phyloP scores from a whole-genome alignment of 2,329 filamentous ascomycete species.

The Fusarium tanahbumbuense region DNA sequence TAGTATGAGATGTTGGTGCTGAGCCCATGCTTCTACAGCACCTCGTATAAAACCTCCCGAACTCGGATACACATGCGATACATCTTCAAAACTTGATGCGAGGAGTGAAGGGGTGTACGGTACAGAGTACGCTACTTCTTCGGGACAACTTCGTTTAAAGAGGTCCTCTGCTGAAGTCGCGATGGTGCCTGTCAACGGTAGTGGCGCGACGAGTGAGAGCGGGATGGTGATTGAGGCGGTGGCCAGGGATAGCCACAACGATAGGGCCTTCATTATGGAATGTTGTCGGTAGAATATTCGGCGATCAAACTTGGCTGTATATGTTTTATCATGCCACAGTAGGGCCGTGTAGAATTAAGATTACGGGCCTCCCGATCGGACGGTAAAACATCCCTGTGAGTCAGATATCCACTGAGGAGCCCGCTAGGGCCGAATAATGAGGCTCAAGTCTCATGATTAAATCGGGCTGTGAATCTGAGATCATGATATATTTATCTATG shows the following conservation, averaged over 20 bases:
- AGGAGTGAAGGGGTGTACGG: conserved; percentile 45
- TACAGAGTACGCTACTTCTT: conserved; percentile 44
- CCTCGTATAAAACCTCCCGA: conserved; percentile 58
- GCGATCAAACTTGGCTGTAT: background rate
- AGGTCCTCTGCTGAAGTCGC: conserved; percentile 48
- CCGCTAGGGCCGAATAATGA: background rate
- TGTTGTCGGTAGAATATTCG: conserved; percentile 8
- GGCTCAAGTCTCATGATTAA: conserved; percentile 9
- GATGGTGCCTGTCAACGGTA: conserved; percentile 36
- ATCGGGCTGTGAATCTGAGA: background rate
- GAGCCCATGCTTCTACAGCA: conserved; percentile 60
- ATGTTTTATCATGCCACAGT: background rate
- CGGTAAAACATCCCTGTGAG: conserved; percentile 3
- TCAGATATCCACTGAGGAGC: background rate
- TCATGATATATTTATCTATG: background rate
- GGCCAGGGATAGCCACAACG: conserved; percentile 30
- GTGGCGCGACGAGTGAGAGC: conserved; percentile 45
- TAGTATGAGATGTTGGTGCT: conserved; percentile 62
- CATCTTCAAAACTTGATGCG: conserved; percentile 45
- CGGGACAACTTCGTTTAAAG: conserved; percentile 50
- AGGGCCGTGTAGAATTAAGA: conserved; percentile 6
- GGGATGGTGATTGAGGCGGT: conserved; percentile 43
- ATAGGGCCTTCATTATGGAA: background rate
- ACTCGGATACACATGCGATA: conserved; percentile 46
- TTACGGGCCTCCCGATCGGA: conserved; percentile 27